Evolutionary conservation across 2,329 filamentous ascomycete genomes (phyloP).

Genomic region (Fusarium papillatum): DNA sequence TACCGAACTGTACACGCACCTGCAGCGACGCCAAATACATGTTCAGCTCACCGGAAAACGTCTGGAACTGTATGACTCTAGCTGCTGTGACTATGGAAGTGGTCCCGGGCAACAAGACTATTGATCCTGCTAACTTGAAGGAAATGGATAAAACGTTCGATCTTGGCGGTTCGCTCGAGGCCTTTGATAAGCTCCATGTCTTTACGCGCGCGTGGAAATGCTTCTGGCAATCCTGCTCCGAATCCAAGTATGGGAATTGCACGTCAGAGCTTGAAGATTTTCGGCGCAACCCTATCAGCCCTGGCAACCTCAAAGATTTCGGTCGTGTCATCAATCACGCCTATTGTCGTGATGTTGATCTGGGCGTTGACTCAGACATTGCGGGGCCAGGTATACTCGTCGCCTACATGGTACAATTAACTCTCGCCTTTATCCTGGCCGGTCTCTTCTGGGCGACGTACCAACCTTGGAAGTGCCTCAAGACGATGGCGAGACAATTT

Average conservation of each 20-base stretch:
- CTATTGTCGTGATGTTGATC: not conserved
- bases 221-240: conserved; percentile 15
- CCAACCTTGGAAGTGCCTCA: not conserved
- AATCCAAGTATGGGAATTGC: conserved; percentile 4
- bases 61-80: conserved; percentile 24
- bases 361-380: conserved; percentile 19
- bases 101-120: not conserved
- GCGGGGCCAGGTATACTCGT: conserved; percentile 19
- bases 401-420: not conserved
- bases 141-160: not conserved
- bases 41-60: conserved; percentile 12
- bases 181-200: conserved; percentile 1
- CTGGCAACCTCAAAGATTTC: not conserved
- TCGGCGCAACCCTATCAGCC: not conserved
- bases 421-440: not conserved
- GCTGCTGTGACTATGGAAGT: conserved; percentile 10
- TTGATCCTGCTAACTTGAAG: not conserved
- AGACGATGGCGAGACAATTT: not conserved
- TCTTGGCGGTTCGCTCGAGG: not conserved
- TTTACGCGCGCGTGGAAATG: not conserved
- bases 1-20: not conserved
- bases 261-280: not conserved
- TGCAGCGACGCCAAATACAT: not conserved
- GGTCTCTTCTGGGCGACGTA: not conserved
- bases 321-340: not conserved